Conservation (phyloP, 2,329 filamentous ascomycete species). For the Drechslera avenae region DNA sequence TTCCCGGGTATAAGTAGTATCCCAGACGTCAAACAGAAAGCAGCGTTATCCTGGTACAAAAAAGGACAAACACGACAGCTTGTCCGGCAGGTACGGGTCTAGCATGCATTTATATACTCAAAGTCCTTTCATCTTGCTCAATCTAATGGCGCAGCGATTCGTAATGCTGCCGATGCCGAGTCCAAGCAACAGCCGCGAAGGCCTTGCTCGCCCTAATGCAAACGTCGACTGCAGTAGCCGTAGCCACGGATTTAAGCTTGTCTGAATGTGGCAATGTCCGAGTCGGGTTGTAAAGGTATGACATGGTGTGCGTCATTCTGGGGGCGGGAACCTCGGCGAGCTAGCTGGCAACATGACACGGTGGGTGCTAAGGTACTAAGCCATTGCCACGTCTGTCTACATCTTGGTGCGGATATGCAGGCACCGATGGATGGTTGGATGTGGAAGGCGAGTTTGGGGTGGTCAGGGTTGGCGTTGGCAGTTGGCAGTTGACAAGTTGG, state of each 20-base stretch:
- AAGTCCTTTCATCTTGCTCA: conserved; percentile 3
- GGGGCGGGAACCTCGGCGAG: conserved; percentile 7
- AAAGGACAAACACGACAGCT: neutral
- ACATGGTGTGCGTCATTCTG: conserved; percentile 6
- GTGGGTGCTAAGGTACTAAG: neutral
- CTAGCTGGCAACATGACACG: neutral
- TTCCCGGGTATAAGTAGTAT: neutral
- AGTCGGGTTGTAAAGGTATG: conserved; percentile 1
- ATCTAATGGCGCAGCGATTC: neutral
- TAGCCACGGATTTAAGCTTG: neutral
- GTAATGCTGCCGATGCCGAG: conserved; percentile 4
- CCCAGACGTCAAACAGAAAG: neutral
- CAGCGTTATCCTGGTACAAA: neutral
- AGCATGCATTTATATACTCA: conserved; percentile 6
- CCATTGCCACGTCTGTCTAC: neutral
- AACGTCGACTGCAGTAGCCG: conserved; percentile 1
- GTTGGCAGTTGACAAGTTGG: too few species aligned
- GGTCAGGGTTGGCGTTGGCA: too few species aligned
- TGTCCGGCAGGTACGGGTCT: neutral
- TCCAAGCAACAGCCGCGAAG: conserved; percentile 2
- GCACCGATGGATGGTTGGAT: too few species aligned
- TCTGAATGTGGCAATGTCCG: conserved; percentile 2
- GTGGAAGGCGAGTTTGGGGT: too few species aligned
- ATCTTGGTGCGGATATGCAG: neutral
- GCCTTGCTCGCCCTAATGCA: conserved; percentile 4